Evolutionary conservation across 768 basidiomycete species (phyloP).

Genomic region (Hygrocybe coccinea): DNA sequence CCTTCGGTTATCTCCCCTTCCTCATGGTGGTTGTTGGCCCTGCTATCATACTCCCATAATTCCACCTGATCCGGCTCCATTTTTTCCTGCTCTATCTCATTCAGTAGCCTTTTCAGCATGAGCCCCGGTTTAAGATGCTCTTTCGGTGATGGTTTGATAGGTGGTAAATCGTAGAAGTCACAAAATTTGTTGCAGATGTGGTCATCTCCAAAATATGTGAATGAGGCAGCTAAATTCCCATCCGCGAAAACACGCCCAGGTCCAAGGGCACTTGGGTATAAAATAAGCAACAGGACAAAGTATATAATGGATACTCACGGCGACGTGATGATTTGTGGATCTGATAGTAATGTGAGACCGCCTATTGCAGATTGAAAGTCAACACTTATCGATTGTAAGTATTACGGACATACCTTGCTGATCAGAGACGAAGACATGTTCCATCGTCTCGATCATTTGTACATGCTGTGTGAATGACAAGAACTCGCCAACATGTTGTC

Average conservation of each 20-base stretch:
- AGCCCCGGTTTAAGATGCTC: too few relatives aligned
- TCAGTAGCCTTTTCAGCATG: too few relatives aligned
- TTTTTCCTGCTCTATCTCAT: too few relatives aligned
- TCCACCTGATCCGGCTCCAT: neutral
- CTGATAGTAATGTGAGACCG: slow-evolving; percentile 3
- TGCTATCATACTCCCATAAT: neutral
- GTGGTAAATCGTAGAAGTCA: neutral
- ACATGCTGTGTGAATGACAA: slow-evolving; percentile 25
- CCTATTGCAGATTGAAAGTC: neutral
- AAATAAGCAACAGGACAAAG: neutral
- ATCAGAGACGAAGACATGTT: slow-evolving; percentile 22
- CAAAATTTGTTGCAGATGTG: slow-evolving; percentile 8
- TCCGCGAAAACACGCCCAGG: slow-evolving; percentile 1
- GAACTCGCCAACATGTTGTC: slow-evolving; percentile 12
- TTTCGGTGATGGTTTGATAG: neutral
- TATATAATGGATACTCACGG: neutral
- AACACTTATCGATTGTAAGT: neutral
- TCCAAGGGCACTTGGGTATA: neutral
- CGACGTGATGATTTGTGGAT: slow-evolving; percentile 8
- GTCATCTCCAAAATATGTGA: neutral
- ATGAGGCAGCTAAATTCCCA: neutral
- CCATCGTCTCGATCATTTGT: slow-evolving; percentile 22
- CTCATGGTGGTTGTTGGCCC: neutral
- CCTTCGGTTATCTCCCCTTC: neutral
- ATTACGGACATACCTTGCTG: slow-evolving; percentile 20